phyloP scores from a whole-genome alignment of 768 basidiomycete genomes.

The Phanerochaete sordida region DNA sequence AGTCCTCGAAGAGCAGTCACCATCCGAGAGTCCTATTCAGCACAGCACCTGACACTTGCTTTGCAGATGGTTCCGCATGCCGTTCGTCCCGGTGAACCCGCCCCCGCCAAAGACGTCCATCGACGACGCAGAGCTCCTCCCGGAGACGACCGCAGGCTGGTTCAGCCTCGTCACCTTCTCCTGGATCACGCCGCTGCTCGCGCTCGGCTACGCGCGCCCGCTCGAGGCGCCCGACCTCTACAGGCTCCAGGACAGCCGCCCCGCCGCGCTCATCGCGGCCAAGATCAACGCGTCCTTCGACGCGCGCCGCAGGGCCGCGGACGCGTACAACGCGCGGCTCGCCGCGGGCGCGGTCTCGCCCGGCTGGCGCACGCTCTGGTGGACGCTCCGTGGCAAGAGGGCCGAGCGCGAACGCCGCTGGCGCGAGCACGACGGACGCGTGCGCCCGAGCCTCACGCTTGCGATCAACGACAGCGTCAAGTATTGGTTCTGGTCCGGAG shows the following conservation, averaged over 20 bases:
- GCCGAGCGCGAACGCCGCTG: slow-evolving; percentile 57
- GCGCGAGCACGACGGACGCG: slow-evolving; percentile 60
- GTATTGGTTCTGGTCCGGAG: slow-evolving; percentile 77
- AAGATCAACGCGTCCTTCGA: slow-evolving; percentile 65
- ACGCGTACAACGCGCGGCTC: slow-evolving; percentile 68
- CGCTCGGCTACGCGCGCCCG: slow-evolving; percentile 75
- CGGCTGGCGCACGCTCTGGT: slow-evolving; percentile 47
- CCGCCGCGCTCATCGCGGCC: slow-evolving; percentile 57
- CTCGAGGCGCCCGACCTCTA: slow-evolving; percentile 80
- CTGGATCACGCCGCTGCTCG: slow-evolving; percentile 74
- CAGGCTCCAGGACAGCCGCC: slow-evolving; percentile 63
- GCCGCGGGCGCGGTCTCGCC: slow-evolving; percentile 62
- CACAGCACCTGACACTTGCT: not conserved
- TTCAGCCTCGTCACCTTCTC: slow-evolving; percentile 60
- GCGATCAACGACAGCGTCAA: slow-evolving; percentile 77
- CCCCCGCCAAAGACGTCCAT: slow-evolving; percentile 49
- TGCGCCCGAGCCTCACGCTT: slow-evolving; percentile 55
- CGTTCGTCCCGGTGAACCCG: slow-evolving; percentile 23
- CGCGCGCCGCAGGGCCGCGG: slow-evolving; percentile 48
- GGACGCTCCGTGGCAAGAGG: slow-evolving; percentile 53
- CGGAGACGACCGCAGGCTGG: slow-evolving; percentile 62
- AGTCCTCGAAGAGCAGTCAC: too few relatives aligned
- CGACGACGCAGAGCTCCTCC: slow-evolving; percentile 57
- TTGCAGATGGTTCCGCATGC: slow-evolving; percentile 15
- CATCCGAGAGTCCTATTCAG: too few relatives aligned